Evolutionary conservation across 2,329 filamentous ascomycete species (phyloP).

Genomic region (Ceratocystis lukuohia): DNA sequence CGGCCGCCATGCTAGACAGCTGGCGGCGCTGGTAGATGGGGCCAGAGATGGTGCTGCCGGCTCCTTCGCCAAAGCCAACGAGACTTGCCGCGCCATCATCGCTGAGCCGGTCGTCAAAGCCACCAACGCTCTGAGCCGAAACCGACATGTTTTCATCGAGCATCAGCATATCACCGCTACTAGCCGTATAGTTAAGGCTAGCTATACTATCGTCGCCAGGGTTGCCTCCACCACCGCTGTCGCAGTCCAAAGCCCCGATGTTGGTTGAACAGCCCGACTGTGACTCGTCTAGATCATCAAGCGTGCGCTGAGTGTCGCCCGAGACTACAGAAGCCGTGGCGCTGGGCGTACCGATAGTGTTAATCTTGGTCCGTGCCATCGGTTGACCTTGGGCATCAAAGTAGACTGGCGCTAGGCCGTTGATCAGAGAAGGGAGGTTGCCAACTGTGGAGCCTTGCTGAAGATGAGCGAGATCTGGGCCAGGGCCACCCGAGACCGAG

Average conservation of each 20-base stretch:
- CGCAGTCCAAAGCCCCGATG: conserved; percentile 52
- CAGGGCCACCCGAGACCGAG: conserved; percentile 29
- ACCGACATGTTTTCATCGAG: conserved; percentile 38
- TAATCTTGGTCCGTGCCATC: conserved; percentile 57
- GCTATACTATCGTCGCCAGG: conserved; percentile 43
- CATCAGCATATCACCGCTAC: conserved; percentile 32
- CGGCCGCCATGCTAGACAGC: not conserved
- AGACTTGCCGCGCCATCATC: conserved; percentile 73
- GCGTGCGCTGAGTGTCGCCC: conserved; percentile 36
- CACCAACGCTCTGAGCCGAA: conserved; percentile 36
- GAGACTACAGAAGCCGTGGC: conserved; percentile 55
- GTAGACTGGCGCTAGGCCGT: conserved; percentile 42
- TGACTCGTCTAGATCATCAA: conserved; percentile 42
- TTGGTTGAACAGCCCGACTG: conserved; percentile 10
- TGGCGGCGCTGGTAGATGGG: conserved; percentile 51
- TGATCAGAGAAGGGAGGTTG: conserved; percentile 19
- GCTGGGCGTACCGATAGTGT: conserved; percentile 81
- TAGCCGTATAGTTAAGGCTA: conserved; percentile 39
- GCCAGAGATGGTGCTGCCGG: conserved; percentile 70
- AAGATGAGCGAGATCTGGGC: conserved; percentile 38
- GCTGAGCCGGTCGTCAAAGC: conserved; percentile 60
- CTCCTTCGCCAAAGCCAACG: conserved; percentile 86
- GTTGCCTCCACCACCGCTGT: conserved; percentile 26
- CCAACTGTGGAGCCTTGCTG: conserved; percentile 22
- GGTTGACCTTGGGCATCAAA: conserved; percentile 66